Conservation (phyloP, 768 basidiomycete genomes). For the Sutorius australiensis region DNA sequence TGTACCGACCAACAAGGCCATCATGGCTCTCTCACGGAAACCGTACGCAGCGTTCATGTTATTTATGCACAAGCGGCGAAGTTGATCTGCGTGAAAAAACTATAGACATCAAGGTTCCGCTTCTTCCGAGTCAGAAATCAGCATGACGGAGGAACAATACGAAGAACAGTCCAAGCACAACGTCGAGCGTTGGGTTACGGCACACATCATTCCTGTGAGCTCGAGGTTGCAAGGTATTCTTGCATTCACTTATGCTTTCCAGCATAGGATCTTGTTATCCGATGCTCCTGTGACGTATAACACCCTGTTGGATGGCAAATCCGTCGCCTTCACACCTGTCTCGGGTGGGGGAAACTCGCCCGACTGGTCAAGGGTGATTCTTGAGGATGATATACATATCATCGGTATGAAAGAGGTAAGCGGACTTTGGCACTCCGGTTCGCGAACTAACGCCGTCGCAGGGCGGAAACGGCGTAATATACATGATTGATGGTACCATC, state of each 20-base stretch:
- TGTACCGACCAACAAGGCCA: slow-evolving; percentile 84
- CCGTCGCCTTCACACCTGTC: slow-evolving; percentile 49
- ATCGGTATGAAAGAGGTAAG: slow-evolving; percentile 59
- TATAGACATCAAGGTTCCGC: slow-evolving; percentile 58
- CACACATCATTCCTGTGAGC: slow-evolving; percentile 78
- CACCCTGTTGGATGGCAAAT: slow-evolving; percentile 58
- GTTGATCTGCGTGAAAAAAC: neutral
- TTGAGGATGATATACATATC: slow-evolving; percentile 57
- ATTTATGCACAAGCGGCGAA: neutral
- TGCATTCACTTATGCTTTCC: neutral
- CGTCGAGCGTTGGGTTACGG: slow-evolving; percentile 76
- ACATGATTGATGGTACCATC: slow-evolving; percentile 41
- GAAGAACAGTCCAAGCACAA: slow-evolving; percentile 58
- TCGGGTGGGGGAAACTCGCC: slow-evolving; percentile 33
- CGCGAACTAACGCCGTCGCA: slow-evolving; percentile 12
- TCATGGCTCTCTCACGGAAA: slow-evolving; percentile 75
- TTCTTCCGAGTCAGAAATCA: slow-evolving; percentile 39
- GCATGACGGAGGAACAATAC: slow-evolving; percentile 65
- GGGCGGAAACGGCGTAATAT: slow-evolving; percentile 44
- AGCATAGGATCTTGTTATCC: slow-evolving; percentile 47
- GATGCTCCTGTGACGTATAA: slow-evolving; percentile 38
- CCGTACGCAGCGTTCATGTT: slow-evolving; percentile 52
- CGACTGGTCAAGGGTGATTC: slow-evolving; percentile 56
- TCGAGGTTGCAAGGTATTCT: neutral
- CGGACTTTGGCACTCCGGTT: neutral